Conservation (phyloP, 306 rosid species). For the Glycine soja region DNA sequence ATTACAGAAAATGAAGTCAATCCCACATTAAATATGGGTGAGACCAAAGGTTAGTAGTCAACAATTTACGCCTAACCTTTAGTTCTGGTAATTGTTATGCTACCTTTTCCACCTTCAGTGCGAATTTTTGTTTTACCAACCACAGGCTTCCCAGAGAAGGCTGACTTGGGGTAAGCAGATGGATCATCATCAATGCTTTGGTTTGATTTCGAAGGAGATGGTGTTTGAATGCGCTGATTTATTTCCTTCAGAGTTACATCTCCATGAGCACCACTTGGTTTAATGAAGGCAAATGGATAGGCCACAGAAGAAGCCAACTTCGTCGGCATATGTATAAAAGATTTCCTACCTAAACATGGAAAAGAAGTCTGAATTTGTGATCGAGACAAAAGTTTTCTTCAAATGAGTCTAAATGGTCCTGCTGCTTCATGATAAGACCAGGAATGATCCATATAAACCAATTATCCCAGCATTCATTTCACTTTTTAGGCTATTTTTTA, state of each 20-base stretch:
- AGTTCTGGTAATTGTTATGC: slow-evolving; percentile 97
- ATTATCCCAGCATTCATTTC: no score
- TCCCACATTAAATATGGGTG: background rate
- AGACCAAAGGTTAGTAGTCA: slow-evolving; percentile 28
- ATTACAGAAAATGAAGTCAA: slow-evolving; percentile 47
- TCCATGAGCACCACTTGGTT: slow-evolving; percentile 93
- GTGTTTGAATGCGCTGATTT: slow-evolving; percentile 88
- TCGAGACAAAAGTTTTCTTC: background rate
- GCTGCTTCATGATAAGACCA: no score
- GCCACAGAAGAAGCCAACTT: slow-evolving; percentile 88
- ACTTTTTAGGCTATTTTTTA: no score
- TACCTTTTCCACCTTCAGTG: slow-evolving; percentile 95
- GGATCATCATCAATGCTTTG: slow-evolving; percentile 71
- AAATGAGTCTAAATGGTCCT: background rate
- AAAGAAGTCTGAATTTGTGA: slow-evolving; percentile 42
- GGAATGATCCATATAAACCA: no score
- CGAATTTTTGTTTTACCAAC: slow-evolving; percentile 93
- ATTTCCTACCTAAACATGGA: slow-evolving; percentile 77
- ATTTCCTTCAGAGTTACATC: slow-evolving; percentile 95
- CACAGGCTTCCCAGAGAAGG: slow-evolving; percentile 98
- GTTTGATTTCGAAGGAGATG: slow-evolving; percentile 70
- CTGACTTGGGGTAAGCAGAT: slow-evolving; percentile 78
- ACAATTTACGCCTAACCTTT: slow-evolving; percentile 67
- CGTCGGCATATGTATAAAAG: slow-evolving; percentile 68
- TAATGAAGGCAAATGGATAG: slow-evolving; percentile 94